Percentiles rank a stretch among this genome's conserved stretches.
Evolutionary conservation across 2,329 filamentous ascomycete species (phyloP).

Genomic region (Pseudogymnoascus sp.): DNA sequence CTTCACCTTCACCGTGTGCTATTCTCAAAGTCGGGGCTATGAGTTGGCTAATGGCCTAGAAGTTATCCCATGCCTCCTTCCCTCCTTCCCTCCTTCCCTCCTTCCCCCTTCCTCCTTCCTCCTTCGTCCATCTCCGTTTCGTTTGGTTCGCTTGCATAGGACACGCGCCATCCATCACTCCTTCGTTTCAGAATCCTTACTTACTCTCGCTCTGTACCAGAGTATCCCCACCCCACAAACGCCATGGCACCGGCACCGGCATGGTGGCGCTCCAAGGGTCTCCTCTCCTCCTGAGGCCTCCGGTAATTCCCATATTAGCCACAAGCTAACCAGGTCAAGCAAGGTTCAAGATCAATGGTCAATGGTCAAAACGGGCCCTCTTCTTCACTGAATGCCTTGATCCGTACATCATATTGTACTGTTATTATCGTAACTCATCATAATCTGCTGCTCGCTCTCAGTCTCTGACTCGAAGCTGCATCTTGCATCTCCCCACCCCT

Average conservation of each 20-base stretch:
- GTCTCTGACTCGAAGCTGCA: conserved; percentile 3
- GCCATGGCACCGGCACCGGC: neutral
- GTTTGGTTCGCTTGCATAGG: neutral
- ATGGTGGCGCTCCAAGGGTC: neutral
- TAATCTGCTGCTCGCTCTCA: neutral
- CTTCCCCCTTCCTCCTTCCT: neutral
- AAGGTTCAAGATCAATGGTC: neutral
- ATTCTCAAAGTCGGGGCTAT: too few relatives aligned
- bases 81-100: neutral
- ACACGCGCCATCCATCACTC: neutral
- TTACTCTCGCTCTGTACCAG: neutral
- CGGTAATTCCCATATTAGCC: neutral
- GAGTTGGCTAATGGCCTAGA: neutral
- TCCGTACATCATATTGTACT: neutral
- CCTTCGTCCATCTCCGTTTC: neutral
- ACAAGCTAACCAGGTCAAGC: neutral
- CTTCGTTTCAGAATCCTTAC: conserved; percentile 3
- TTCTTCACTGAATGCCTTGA: neutral
- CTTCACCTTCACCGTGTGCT: too few relatives aligned
- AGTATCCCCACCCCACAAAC: neutral
- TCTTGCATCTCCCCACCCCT: neutral
- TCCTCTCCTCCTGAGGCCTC: neutral
- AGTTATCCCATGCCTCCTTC: neutral
- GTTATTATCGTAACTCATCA: neutral
- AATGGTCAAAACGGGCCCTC: neutral